Evolutionary conservation across 768 basidiomycete species (phyloP).

Genomic region (Rhizopogon vulgaris): DNA sequence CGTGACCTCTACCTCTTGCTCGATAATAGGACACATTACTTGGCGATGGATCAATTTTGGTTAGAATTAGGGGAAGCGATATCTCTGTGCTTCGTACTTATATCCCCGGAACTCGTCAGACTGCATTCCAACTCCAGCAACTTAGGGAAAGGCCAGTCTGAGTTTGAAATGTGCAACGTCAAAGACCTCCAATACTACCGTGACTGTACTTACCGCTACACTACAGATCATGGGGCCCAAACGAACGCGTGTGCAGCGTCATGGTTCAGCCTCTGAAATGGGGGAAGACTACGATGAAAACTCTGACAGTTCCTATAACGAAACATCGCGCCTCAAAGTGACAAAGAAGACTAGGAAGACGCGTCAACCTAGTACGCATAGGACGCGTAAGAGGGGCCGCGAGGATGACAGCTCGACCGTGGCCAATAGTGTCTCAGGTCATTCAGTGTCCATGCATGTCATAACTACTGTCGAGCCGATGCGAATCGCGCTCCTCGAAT

Average conservation of each 20-base stretch:
- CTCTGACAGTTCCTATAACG: conserved; percentile 19
- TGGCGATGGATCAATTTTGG: not conserved
- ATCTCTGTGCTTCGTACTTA: not conserved
- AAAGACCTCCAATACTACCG: too few species aligned
- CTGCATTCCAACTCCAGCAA: too few species aligned
- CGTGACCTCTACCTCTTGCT: not conserved
- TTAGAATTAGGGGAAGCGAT: not conserved
- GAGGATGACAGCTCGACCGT: not conserved
- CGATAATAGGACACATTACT: not conserved
- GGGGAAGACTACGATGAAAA: conserved; percentile 6
- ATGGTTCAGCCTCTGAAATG: conserved; percentile 7
- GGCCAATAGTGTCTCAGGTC: conserved; percentile 14
- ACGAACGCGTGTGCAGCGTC: conserved; percentile 14
- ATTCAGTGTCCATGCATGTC: conserved; percentile 44
- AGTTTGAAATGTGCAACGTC: not conserved
- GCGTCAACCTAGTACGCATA: conserved; percentile 8
- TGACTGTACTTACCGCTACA: not conserved
- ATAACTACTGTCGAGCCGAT: conserved; percentile 36
- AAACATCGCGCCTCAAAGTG: conserved; percentile 4
- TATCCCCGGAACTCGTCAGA: too few species aligned
- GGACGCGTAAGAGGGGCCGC: conserved; percentile 11
- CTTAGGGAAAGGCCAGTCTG: not conserved
- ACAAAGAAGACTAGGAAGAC: conserved; percentile 9
- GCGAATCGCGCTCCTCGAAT: conserved; percentile 47
- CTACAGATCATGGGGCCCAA: conserved; percentile 23